phyloP scores from a whole-genome alignment of 225 moss, liverwort and hornwort species.

The Sphagnum contortum region DNA sequence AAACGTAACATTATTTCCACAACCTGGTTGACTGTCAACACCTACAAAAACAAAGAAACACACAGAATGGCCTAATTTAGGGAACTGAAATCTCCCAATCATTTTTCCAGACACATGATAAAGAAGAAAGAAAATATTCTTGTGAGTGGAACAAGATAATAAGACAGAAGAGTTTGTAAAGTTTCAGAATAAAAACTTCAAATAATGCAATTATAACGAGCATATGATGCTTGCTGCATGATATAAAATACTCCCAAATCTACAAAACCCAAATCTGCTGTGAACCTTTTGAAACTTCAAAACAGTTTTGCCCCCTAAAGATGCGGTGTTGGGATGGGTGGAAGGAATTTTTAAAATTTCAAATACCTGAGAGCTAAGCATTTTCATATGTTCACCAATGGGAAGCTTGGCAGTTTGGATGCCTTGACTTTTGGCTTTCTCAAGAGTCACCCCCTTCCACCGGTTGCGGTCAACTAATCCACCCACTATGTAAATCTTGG shows the following conservation, averaged over 20 bases:
- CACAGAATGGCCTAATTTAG: neutral
- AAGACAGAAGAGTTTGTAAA: too few species aligned
- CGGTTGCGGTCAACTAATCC: conserved; percentile 97
- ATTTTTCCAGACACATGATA: neutral
- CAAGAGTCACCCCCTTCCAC: conserved; percentile 89
- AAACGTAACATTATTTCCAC: conserved; percentile 68
- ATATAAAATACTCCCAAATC: too few species aligned
- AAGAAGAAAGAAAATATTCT: too few species aligned
- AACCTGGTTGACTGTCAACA: conserved; percentile 92
- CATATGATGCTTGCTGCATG: too few species aligned
- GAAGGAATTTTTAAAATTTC: neutral
- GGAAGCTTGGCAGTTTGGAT: conserved; percentile 93
- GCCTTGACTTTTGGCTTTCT: conserved; percentile 71
- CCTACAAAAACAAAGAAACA: conserved; percentile 23
- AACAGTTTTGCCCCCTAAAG: too few species aligned
- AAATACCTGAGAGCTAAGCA: conserved; percentile 73
- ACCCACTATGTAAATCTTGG: conserved; percentile 87
- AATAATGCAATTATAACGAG: too few species aligned
- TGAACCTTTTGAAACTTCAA: too few species aligned
- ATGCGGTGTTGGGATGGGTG: neutral
- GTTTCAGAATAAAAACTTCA: too few species aligned
- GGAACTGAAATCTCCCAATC: neutral
- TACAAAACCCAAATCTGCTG: too few species aligned
- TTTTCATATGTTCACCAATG: conserved; percentile 80
- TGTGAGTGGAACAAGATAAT: too few species aligned